phyloP scores from a whole-genome alignment of 2,329 filamentous ascomycete genomes.

The Pseudogymnoascus sp. region DNA sequence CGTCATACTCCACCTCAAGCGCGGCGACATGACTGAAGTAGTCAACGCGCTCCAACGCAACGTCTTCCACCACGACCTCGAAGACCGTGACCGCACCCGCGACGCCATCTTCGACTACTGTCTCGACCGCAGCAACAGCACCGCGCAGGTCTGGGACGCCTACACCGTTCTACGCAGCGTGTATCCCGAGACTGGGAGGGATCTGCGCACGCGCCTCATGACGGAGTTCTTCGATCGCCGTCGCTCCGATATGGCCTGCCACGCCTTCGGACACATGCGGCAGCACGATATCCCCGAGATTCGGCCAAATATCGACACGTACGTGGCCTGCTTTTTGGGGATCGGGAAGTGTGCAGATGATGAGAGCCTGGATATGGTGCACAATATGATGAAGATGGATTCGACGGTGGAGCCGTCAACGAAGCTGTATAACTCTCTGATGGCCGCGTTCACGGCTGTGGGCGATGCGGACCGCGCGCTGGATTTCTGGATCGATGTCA shows the following conservation, averaged over 20 bases:
- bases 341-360: conserved; percentile 55
- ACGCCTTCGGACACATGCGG: conserved; percentile 94
- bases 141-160: conserved; percentile 56
- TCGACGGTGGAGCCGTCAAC: conserved; percentile 72
- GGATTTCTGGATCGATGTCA: conserved; percentile 78
- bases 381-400: conserved; percentile 95
- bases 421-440: conserved; percentile 71
- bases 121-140: conserved; percentile 54
- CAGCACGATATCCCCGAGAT: conserved; percentile 56
- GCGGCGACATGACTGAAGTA: conserved; percentile 71
- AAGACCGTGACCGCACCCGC: conserved; percentile 61
- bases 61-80: conserved; percentile 60
- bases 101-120: conserved; percentile 63
- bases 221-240: conserved; percentile 70
- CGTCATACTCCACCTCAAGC: conserved; percentile 65
- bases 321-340: conserved; percentile 71
- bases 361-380: conserved; percentile 65
- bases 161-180: conserved; percentile 61
- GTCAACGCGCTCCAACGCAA: conserved; percentile 77
- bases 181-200: conserved; percentile 59
- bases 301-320: conserved; percentile 67
- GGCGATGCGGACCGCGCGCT: conserved; percentile 61
- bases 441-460: conserved; percentile 74
- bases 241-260: conserved; percentile 75
- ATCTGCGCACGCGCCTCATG: conserved; percentile 68